Base-by-base conservation (phyloP, 202 grass and related monocot genomes). In the Brachypodium distachyon region DNA sequence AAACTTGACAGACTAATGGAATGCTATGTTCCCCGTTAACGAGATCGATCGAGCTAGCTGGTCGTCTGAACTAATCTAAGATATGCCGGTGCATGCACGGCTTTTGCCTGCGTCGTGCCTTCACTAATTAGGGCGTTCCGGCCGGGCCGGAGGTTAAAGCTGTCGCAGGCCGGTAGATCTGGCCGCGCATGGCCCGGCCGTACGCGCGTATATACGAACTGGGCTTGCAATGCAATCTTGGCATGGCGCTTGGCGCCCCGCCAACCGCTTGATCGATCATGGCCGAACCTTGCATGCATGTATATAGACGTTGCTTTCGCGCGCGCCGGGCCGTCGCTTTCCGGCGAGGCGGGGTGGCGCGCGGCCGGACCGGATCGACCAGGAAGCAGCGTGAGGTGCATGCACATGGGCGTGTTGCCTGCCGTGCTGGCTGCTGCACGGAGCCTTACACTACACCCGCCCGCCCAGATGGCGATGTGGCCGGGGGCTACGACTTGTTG, bases 51-150 rank as follows among this genome's bases (percentile, higher is more conserved):
- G n/a, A n/a, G n/a, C n/a, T n/a, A n/a, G n/a, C n/a, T n/a, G n/a
- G n/a, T n/a, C n/a, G n/a, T n/a, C n/a, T n/a, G n/a, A n/a, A n/a
- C n/a, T n/a, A n/a, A n/a, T n/a, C n/a, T n/a, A n/a, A n/a, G n/a
- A n/a, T n/a, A n/a, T n/a, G n/a, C n/a, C n/a, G n/a, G n/a, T n/a
- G n/a, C 59, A 78, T 79, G 85, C 58, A 7, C 13, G 41, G 2
- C 32, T 4, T 17, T 48, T 22, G 61, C 19, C 25, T 1, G 46
- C 12, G 59, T 39, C 43, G n/a, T n/a, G n/a, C n/a, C 17, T 36
- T 23, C 42, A 51, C 52, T 61, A 73, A 72, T 84, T 72, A 38
- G 34, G 55, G n/a, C n/a, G n/a, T n/a, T n/a, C n/a, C 66, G 26
- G 46, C 29, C 57, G 55, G 48, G 19, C 47, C 75, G 65, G 71